Evolutionary conservation across 1,284 basidiomycete genomes (phyloP).

Genomic region (Amylostereum areolatum): DNA sequence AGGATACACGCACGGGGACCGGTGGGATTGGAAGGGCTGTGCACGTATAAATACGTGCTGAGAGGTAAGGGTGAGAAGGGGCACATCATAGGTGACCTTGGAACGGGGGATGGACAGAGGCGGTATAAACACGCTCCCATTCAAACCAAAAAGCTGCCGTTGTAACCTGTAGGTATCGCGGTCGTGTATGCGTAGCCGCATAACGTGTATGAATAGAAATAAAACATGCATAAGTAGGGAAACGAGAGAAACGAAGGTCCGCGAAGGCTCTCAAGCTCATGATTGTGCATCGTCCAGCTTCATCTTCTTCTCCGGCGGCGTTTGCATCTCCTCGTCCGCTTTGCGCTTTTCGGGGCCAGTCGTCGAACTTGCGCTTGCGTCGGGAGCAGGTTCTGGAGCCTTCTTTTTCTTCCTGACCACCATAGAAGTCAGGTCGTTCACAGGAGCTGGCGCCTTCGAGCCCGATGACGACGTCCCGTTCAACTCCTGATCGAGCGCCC

Average conservation of each 20-base stretch:
- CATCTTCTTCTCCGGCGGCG: conserved; percentile 58
- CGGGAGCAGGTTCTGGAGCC: conserved; percentile 23
- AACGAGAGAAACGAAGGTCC: no score
- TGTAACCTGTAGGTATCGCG: conserved; percentile 23
- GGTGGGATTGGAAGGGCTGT: conserved; percentile 91
- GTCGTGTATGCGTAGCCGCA: not conserved
- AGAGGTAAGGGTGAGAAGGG: conserved; percentile 67
- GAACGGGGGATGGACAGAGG: conserved; percentile 66
- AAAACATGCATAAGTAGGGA: conserved; percentile 2
- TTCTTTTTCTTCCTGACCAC: conserved; percentile 82
- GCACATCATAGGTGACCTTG: conserved; percentile 80
- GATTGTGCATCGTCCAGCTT: conserved; percentile 48
- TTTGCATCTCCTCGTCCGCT: conserved; percentile 45
- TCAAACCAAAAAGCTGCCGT: conserved; percentile 40
- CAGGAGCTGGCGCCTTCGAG: conserved; percentile 27
- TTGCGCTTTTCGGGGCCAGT: conserved; percentile 53
- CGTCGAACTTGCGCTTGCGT: conserved; percentile 7
- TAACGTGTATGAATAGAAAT: conserved; percentile 9
- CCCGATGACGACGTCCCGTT: conserved; percentile 32
- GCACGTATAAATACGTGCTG: conserved; percentile 93
- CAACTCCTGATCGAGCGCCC: conserved; percentile 63
- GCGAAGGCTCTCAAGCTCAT: no score
- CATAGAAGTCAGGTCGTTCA: conserved; percentile 79
- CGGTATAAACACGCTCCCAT: conserved; percentile 68
- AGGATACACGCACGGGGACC: conserved; percentile 96